Percentiles rank a stretch among this genome's conserved stretches.
Evolutionary conservation across 1,284 basidiomycete genomes (phyloP).

Genomic region (Malassezia psittaci): DNA sequence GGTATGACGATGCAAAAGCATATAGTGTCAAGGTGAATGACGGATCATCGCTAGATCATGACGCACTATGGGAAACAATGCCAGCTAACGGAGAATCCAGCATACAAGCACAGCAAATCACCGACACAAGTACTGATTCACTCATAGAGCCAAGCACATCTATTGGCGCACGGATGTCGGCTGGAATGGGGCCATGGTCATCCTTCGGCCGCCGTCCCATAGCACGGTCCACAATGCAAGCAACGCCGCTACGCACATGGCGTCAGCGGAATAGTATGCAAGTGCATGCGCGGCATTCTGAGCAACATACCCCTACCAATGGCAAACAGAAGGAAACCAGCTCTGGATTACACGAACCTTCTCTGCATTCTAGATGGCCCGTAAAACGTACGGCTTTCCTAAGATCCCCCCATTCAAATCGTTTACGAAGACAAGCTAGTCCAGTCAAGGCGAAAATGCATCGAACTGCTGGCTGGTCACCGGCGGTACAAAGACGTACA

Average conservation of each 20-base stretch:
- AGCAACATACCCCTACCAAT: no score
- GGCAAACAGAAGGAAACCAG: no score
- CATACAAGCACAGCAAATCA: background rate
- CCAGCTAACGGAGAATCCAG: no score
- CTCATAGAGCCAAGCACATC: no score
- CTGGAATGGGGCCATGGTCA: background rate
- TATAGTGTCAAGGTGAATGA: no score
- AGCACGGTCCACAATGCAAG: background rate
- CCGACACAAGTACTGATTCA: background rate
- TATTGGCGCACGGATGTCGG: background rate
- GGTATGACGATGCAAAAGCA: no score
- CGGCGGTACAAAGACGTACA: background rate
- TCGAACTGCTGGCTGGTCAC: background rate
- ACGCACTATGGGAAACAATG: background rate
- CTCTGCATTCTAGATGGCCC: no score
- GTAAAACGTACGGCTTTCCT: background rate
- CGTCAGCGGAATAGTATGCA: conserved; percentile 1
- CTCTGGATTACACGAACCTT: no score
- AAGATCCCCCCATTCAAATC: conserved; percentile 14
- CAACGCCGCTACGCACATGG: conserved; percentile 1
- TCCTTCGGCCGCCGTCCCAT: background rate
- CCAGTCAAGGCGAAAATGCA: background rate
- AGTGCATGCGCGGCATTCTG: background rate
- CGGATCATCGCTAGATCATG: background rate
- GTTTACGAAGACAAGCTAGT: conserved; percentile 7